Base-by-base conservation (phyloP, 2,329 filamentous ascomycete species). In the Trichophyton benhamiae region DNA sequence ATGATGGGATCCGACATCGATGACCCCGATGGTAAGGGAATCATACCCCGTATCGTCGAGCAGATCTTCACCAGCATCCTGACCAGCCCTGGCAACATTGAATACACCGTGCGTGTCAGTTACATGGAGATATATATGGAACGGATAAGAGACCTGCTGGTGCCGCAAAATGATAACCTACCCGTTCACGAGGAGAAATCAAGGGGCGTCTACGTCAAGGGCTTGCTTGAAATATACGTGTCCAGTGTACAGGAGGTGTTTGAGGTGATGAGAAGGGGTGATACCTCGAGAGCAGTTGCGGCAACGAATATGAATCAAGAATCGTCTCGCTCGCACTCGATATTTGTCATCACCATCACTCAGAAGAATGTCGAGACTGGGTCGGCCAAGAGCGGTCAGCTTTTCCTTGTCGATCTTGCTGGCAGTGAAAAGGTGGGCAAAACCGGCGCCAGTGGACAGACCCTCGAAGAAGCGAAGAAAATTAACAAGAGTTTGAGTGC, bases 71-170 rank as follows among this genome's bases (percentile, higher is more conserved):
- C 88, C 68, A 95, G 89, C 76, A 97, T 97, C 74, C 82, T 96
- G 77, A 85, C 88, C 22, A 96, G 91, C 68, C 89, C 92, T 49
- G 86, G 86, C 69, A 95, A 89, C 67, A 96, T 97, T 73, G 94
- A 97, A 76, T 97, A 97, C 76, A 97, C 91, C n/a, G 92, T 99
- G 60, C 86, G 91, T 61, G 92, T 97, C 71, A 96, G 91, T 75
- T 97, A 97, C 77, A 96, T 99, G 91, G 94, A 99, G 77, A 97
- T 99, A 66, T 99, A 99, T 80, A 99, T 97, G 94, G 94, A 99
- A 78, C 86, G 88, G 68, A 97, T 99, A 74, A 85, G 92, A 70
- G 94, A 99, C 84, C 77, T 99, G 70, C 79, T 99, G 65, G 86
- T 87, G 25, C 94, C 94, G 9, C 88, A 91, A 63, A 96, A 97